A percentile compares a stretch with the other conserved stretches of the same genome.
phyloP scores from a whole-genome alignment of 805 yeast genomes.

The Metschnikowia santaceciliae region DNA sequence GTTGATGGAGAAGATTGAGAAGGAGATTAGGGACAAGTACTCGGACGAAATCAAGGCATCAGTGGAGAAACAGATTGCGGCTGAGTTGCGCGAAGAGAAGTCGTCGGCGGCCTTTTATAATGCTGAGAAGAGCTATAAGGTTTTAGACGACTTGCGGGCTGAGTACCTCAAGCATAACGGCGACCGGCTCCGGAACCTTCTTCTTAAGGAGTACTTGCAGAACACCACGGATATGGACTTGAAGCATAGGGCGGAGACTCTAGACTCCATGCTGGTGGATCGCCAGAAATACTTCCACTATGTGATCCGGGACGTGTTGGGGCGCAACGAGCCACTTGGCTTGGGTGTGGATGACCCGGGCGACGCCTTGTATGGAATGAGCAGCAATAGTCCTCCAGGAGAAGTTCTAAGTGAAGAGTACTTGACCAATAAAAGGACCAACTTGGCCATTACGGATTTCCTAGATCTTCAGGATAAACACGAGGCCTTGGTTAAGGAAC shows the following conservation, averaged over 20 bases:
- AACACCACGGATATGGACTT: conserved; percentile 8
- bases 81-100: background rate
- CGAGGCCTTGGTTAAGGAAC: conserved; percentile 22
- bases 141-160: conserved; percentile 10
- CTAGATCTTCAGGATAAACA: conserved; percentile 24
- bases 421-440: conserved; percentile 13
- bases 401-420: conserved; percentile 4
- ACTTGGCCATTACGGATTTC: conserved; percentile 17
- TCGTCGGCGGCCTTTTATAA: background rate
- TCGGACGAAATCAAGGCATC: background rate
- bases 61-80: conserved; percentile 1
- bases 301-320: conserved; percentile 13
- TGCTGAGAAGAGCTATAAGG: conserved; percentile 1
- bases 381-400: background rate
- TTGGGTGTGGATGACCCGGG: conserved; percentile 8
- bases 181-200: conserved; percentile 7
- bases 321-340: conserved; percentile 13
- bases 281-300: conserved; percentile 9
- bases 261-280: conserved; percentile 6
- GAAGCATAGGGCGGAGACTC: conserved; percentile 4
- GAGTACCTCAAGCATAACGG: conserved; percentile 7
- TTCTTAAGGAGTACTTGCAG: conserved; percentile 6
- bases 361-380: conserved; percentile 3
- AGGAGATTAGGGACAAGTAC: conserved; percentile 4
- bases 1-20: conserved; percentile 3